Evolutionary conservation across 2,329 filamentous ascomycete species (phyloP).

Genomic region (Cryphonectria parasitica): DNA sequence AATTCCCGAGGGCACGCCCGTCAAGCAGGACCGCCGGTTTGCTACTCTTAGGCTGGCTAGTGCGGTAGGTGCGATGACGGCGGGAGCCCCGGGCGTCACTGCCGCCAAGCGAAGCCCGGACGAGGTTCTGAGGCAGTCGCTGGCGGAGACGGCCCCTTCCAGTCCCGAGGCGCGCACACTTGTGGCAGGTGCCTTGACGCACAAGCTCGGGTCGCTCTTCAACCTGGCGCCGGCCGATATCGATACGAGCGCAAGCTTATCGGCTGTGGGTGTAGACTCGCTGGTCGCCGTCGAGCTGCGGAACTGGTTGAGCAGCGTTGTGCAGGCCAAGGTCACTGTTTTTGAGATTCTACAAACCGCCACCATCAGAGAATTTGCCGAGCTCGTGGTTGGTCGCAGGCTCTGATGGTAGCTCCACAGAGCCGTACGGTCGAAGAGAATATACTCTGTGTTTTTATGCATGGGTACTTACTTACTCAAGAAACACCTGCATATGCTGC

Average conservation of each 20-base stretch:
- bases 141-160: background rate
- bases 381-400: no score
- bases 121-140: constrained; percentile 1
- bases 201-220: constrained; percentile 30
- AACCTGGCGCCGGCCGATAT: constrained; percentile 42
- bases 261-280: constrained; percentile 56
- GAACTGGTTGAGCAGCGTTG: constrained; percentile 54
- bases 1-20: background rate
- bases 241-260: constrained; percentile 45
- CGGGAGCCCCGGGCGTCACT: background rate
- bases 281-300: constrained; percentile 56
- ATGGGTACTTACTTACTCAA: no score
- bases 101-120: background rate
- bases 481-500: no score
- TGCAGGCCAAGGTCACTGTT: constrained; percentile 49
- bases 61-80: background rate
- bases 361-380: no score
- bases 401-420: no score
- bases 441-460: no score
- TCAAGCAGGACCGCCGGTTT: constrained; percentile 7
- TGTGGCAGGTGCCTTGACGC: constrained; percentile 30
- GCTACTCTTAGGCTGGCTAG: constrained; percentile 4
- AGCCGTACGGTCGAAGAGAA: no score
- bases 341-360: constrained; percentile 47
- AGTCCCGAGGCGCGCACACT: constrained; percentile 19